These are phyloP conservation scores for Ceratonia siliqua DNA, from an alignment of 306 rosid species.

Conservation along the genomic window DNA sequence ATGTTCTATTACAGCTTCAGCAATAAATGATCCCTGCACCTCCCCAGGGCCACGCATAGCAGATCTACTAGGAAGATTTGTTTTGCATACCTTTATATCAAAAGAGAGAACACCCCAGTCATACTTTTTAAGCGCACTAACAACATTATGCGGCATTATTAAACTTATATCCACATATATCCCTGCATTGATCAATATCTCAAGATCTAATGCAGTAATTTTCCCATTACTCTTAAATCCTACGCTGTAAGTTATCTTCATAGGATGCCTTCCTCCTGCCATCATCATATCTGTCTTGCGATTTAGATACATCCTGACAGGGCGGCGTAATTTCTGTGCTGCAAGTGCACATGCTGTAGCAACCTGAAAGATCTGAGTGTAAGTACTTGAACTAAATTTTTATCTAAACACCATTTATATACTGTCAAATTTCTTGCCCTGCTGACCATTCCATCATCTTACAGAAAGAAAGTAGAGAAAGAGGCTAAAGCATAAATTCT, in stretches of 20 bases:
- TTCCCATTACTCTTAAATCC: slow-evolving; percentile 87
- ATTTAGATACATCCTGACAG: slow-evolving; percentile 77
- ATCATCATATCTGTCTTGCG: slow-evolving; percentile 91
- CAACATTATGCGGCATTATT: slow-evolving; percentile 52
- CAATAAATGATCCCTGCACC: slow-evolving; percentile 85
- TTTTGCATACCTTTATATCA: slow-evolving; percentile 83
- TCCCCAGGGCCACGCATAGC: slow-evolving; percentile 96
- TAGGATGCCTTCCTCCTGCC: slow-evolving; percentile 97
- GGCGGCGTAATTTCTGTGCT: slow-evolving; percentile 70
- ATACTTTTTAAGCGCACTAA: slow-evolving; percentile 66
- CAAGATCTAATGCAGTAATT: slow-evolving; percentile 75
- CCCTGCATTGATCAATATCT: slow-evolving; percentile 81
- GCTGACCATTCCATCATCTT: neutral
- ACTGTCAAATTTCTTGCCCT: neutral
- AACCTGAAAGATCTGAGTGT: slow-evolving; percentile 52
- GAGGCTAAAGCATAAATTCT: neutral
- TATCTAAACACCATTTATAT: neutral
- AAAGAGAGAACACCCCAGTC: slow-evolving; percentile 91
- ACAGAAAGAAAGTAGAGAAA: neutral
- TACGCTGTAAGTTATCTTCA: slow-evolving; percentile 80
- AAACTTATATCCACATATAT: slow-evolving; percentile 64
- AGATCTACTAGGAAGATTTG: slow-evolving; percentile 78
- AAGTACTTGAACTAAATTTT: slow-evolving; percentile 16
- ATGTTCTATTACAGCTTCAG: slow-evolving; percentile 83
- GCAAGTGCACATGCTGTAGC: slow-evolving; percentile 91